These are phyloP conservation scores for Citrus sp. DNA, from an alignment of 345 rosid genomes.

Conservation along the genomic window DNA sequence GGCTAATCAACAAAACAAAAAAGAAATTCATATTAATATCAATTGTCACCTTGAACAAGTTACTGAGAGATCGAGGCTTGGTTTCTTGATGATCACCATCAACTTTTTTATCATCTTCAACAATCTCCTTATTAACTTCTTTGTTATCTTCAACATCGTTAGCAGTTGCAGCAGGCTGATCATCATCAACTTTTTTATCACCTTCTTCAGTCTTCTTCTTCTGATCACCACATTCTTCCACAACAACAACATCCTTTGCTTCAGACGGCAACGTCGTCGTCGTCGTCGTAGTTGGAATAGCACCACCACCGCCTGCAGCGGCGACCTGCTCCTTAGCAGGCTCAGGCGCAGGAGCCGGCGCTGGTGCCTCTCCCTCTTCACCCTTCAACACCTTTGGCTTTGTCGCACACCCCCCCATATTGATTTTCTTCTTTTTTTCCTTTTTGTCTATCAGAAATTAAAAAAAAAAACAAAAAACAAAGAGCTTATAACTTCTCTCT, in stretches of 20 bases:
- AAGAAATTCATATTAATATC: neutral
- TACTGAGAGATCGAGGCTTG: constrained; percentile 36
- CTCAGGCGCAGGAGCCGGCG: constrained; percentile 18
- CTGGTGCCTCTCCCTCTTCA: constrained; percentile 18
- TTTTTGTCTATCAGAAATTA: neutral
- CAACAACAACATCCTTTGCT: constrained; percentile 12
- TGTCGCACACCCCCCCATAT: constrained; percentile 50
- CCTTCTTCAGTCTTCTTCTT: constrained; percentile 22
- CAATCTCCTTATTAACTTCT: constrained; percentile 10
- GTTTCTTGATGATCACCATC: constrained; percentile 24
- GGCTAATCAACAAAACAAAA: neutral
- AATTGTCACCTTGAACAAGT: constrained; percentile 40
- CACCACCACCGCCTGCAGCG: neutral
- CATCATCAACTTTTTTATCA: neutral
- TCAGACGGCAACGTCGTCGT: neutral
- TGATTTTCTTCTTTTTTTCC: neutral
- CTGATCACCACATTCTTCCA: constrained; percentile 16
- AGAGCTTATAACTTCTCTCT: neutral
- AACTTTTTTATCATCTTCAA: constrained; percentile 11
- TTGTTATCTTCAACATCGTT: neutral
- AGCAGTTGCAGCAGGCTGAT: neutral
- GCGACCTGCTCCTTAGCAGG: constrained; percentile 14
- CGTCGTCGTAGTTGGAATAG: neutral
- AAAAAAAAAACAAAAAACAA: neutral
- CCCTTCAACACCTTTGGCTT: constrained; percentile 47